Evolutionary conservation across 805 yeast species (phyloP).

Genomic region (Candida pini): DNA sequence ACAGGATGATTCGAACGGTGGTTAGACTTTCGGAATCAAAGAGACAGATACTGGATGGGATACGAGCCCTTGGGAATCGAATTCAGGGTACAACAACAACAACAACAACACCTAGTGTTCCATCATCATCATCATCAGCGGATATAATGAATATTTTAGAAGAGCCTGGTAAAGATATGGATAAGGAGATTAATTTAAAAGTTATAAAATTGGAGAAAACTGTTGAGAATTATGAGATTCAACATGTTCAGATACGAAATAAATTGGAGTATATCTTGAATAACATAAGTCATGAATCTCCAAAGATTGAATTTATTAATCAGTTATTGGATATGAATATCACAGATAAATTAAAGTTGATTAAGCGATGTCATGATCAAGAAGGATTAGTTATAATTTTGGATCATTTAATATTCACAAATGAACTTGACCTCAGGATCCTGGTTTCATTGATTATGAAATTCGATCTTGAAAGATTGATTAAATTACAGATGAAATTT

Average conservation of each 20-base stretch:
- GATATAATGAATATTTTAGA: slow-evolving; percentile 7
- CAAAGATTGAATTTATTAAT: not conserved
- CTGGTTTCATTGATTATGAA: slow-evolving; percentile 17
- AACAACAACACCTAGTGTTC: not conserved
- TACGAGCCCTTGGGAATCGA: not conserved
- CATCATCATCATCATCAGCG: not conserved
- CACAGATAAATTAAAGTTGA: not conserved
- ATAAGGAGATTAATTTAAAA: slow-evolving; percentile 8
- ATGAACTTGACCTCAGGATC: slow-evolving; percentile 6
- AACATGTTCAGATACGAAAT: slow-evolving; percentile 7
- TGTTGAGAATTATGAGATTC: slow-evolving; percentile 5
- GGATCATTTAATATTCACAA: slow-evolving; percentile 16
- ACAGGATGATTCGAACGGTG: slow-evolving; percentile 1
- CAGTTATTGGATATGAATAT: slow-evolving; percentile 1
- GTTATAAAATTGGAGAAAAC: slow-evolving; percentile 9
- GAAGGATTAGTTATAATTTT: slow-evolving; percentile 15
- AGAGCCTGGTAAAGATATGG: slow-evolving; percentile 6
- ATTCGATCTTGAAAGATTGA: slow-evolving; percentile 12
- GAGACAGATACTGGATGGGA: not conserved
- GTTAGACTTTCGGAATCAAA: slow-evolving; percentile 1
- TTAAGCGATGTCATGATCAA: slow-evolving; percentile 3
- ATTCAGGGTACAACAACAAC: not conserved
- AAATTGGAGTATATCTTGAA: slow-evolving; percentile 14
- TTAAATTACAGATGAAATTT: slow-evolving; percentile 7
- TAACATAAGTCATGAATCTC: slow-evolving; percentile 7